A percentile compares a stretch with the other conserved stretches of the same genome.
phyloP scores from a whole-genome alignment of 805 yeast species.

The Candida khao-thaluensis region DNA sequence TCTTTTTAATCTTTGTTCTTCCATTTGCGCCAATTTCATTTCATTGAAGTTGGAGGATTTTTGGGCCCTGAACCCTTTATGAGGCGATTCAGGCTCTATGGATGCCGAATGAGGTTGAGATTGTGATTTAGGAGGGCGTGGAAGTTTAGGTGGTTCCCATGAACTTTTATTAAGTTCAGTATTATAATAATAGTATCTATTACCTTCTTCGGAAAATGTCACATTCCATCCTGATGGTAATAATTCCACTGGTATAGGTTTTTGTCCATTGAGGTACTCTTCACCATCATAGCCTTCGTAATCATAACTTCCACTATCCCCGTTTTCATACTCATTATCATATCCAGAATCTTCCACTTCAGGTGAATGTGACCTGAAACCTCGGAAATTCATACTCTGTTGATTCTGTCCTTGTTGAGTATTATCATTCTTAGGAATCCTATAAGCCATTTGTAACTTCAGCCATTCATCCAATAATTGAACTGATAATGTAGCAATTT shows the following conservation, averaged over 20 bases:
- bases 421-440: slow-evolving; percentile 65
- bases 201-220: slow-evolving; percentile 47
- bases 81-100: not conserved
- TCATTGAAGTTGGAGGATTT: slow-evolving; percentile 14
- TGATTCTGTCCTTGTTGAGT: slow-evolving; percentile 15
- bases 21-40: slow-evolving; percentile 26
- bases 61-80: slow-evolving; percentile 26
- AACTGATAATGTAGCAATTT: slow-evolving; percentile 36
- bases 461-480: slow-evolving; percentile 67
- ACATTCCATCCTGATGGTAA: slow-evolving; percentile 69
- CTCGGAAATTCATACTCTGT: slow-evolving; percentile 19
- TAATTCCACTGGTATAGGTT: slow-evolving; percentile 21
- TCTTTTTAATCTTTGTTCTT: slow-evolving; percentile 33
- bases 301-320: too few species aligned
- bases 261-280: too few species aligned
- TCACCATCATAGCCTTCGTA: too few species aligned
- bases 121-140: too few species aligned
- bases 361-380: slow-evolving; percentile 19
- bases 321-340: slow-evolving; percentile 8
- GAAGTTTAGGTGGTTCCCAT: slow-evolving; percentile 57
- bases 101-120: too few species aligned
- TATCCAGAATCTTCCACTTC: slow-evolving; percentile 2
- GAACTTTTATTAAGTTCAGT: slow-evolving; percentile 45
- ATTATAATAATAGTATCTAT: slow-evolving; percentile 55
- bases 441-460: slow-evolving; percentile 72